A percentile compares a stretch with the other conserved stretches of the same genome.
These are phyloP conservation scores for Aurifilum marmelostoma DNA, from an alignment of 2,329 filamentous ascomycete genomes.

Conservation along the genomic window DNA sequence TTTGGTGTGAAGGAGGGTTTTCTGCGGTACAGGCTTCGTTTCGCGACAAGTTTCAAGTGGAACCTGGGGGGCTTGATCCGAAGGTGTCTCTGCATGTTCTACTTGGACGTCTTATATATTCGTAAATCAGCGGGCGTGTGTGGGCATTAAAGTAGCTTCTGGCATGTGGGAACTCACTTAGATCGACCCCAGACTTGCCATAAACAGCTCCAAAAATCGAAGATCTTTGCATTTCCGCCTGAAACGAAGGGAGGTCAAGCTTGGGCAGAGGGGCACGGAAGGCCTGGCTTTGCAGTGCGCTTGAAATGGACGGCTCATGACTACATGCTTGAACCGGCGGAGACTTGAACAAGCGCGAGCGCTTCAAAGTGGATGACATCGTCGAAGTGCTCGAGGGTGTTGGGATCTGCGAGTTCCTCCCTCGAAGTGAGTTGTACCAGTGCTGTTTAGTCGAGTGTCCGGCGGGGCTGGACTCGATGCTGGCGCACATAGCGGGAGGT, in stretches of 20 bases:
- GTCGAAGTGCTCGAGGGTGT: constrained; percentile 16
- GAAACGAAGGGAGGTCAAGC: constrained; percentile 22
- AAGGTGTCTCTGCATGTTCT: background rate
- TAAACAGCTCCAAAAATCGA: constrained; percentile 10
- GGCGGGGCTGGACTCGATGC: constrained; percentile 15
- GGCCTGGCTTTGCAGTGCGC: background rate
- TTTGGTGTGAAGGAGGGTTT: background rate
- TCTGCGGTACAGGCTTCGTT: background rate
- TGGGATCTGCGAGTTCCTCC: constrained; percentile 23
- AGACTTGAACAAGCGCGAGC: constrained; percentile 11
- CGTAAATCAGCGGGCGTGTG: background rate
- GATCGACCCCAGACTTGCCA: background rate
- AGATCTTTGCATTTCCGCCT: constrained; percentile 16
- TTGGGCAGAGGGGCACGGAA: constrained; percentile 16
- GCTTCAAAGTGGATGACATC: constrained; percentile 12
- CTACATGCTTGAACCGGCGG: background rate
- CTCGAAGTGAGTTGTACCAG: constrained; percentile 25
- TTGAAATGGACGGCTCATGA: background rate
- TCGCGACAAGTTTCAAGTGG: background rate
- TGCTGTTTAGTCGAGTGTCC: constrained; percentile 20
- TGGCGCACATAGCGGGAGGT: background rate
- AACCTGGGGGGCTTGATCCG: background rate
- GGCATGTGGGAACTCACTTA: background rate
- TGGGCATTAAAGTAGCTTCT: background rate
- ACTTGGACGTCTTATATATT: background rate